A percentile compares a stretch with the other conserved stretches of the same genome.
Conservation (phyloP, 176 grass and related monocot genomes). For the Bothriochloa decipiens region DNA sequence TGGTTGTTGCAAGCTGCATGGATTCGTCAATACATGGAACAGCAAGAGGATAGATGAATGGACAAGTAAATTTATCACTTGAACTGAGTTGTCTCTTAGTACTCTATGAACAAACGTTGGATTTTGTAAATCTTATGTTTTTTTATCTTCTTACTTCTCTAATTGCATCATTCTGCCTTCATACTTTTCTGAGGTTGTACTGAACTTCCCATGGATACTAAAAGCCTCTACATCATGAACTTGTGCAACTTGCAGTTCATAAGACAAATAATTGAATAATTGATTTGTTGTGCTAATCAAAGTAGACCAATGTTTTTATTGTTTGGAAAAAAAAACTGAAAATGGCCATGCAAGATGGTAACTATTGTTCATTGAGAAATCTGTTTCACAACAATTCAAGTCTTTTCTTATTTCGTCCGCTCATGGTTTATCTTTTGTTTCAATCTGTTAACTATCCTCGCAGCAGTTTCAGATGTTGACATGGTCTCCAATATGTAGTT, state of each 20-base stretch:
- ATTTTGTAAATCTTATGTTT: slow-evolving; percentile 13
- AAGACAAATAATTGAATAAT: not conserved
- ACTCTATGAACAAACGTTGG: not conserved
- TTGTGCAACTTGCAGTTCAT: slow-evolving; percentile 11
- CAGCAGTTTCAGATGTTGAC: not conserved
- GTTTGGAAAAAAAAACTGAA: slow-evolving; percentile 5
- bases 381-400: slow-evolving; percentile 12
- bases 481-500: not conserved
- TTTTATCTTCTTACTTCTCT: not conserved
- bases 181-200: not conserved
- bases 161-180: not conserved
- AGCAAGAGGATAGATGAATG: slow-evolving; percentile 59
- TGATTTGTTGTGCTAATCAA: slow-evolving; percentile 11
- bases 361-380: slow-evolving; percentile 7
- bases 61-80: slow-evolving; percentile 19
- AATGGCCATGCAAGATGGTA: not conserved
- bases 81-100: slow-evolving; percentile 1
- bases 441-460: not conserved
- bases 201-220: not conserved
- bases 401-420: slow-evolving; percentile 18
- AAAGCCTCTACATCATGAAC: not conserved
- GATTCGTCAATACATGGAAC: slow-evolving; percentile 93
- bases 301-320: not conserved
- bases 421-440: slow-evolving; percentile 15
- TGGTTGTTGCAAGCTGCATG: slow-evolving; percentile 68